These are phyloP conservation scores for Breynia disticha DNA, from an alignment of 441 rosid species.

Conservation along the genomic window DNA sequence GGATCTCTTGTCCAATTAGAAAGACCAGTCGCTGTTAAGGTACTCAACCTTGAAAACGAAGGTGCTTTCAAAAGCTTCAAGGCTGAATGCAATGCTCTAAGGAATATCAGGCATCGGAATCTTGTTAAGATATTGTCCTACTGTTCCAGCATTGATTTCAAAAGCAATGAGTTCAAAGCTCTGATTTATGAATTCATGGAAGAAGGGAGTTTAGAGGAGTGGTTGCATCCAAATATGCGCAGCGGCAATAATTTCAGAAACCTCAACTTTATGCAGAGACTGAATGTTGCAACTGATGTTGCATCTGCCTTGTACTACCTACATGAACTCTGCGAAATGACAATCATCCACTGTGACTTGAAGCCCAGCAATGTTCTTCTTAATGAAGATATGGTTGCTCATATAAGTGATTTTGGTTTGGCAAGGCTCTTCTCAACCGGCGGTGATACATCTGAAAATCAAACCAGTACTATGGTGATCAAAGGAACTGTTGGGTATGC, in stretches of 20 bases:
- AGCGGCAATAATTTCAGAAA: neutral
- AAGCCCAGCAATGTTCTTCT: conserved; percentile 15
- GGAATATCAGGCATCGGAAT: conserved; percentile 23
- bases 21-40: conserved; percentile 18
- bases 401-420: conserved; percentile 18
- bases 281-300: conserved; percentile 19
- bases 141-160: conserved; percentile 21
- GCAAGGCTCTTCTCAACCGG: conserved; percentile 16
- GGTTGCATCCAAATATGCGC: conserved; percentile 18
- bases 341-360: conserved; percentile 15
- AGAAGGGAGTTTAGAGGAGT: conserved; percentile 22
- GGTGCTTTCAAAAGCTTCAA: conserved; percentile 21
- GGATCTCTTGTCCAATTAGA: conserved; percentile 11
- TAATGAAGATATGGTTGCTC: conserved; percentile 8
- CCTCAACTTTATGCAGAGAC: conserved; percentile 15
- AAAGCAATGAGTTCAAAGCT: conserved; percentile 26
- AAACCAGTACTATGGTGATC: neutral
- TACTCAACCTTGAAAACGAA: conserved; percentile 11
- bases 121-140: conserved; percentile 18
- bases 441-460: neutral
- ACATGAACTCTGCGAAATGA: conserved; percentile 13
- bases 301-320: conserved; percentile 24
- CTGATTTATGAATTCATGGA: conserved; percentile 21
- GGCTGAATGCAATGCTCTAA: conserved; percentile 22
- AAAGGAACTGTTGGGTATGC: conserved; percentile 17